Base-by-base conservation (phyloP, 2,329 filamentous ascomycete genomes). In the Colletotrichum sublineola region DNA sequence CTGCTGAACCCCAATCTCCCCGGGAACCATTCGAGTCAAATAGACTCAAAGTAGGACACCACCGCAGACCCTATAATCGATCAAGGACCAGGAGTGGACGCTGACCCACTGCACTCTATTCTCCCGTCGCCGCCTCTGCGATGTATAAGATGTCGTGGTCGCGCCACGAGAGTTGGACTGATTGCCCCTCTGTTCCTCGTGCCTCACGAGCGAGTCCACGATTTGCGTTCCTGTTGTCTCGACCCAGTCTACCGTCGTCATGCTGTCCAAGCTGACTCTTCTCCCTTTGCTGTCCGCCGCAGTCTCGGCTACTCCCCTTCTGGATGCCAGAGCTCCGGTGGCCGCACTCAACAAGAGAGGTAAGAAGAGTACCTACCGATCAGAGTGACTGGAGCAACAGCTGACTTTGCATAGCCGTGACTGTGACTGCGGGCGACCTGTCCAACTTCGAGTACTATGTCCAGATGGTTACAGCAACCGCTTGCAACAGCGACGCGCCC, bases 401-500 rank as follows among this genome's bases (percentile, higher is more conserved):
- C 57, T 61, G 53, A 72, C 40, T 24, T 11, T 33, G 1, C 33
- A 29, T 56, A 73, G 69, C 52, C 50, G 52, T 72, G 33, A 67
- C 72, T 5, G 76, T 83, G 61, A 80, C 80, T 8, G 46, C 74
- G 3, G 71, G 77, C 12, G 77, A 85, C 42, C 77, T 86, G 18
- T 74, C 75, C 71, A 81, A 81, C 68, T 80, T 89, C 73, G 76
- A 82, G 63, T 85, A 86, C 76, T 90, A 84, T 75, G 81, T 83
- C 5, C 15, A 73, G 70, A 88, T 88, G 75, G 80, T 87, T 4
- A 84, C 81, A 2, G 86, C 87, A 4, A 81, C 85, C 3, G 89
- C 89, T 79, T 90, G 88, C 82, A 89, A 89, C 79, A 82, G 78
- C 63, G 77, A 84, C 3, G 79, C 76, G 14, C 50, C 79, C 1